Evolutionary conservation across 2,329 filamentous ascomycete genomes (phyloP).

Genomic region (Diplodia intermedia): DNA sequence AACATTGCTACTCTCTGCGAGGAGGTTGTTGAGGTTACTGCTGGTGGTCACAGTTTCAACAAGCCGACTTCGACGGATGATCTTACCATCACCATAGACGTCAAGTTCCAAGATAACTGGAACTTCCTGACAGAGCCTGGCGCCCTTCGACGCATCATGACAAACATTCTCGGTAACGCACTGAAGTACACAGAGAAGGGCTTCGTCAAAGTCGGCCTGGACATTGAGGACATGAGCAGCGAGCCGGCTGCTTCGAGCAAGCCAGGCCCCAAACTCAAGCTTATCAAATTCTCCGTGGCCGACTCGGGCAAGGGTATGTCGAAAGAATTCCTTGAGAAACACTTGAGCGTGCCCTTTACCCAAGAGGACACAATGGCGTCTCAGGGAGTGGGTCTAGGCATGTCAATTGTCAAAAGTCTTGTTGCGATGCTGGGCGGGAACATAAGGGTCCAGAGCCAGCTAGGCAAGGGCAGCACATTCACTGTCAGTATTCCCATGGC

Average conservation of each 20-base stretch:
- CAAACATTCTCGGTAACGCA: constrained; percentile 51
- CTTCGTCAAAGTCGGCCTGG: constrained; percentile 47
- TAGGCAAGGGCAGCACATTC: constrained; percentile 47
- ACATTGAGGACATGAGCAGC: constrained; percentile 38
- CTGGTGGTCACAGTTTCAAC: constrained; percentile 27
- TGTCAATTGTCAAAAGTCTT: constrained; percentile 51
- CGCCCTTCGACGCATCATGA: constrained; percentile 41
- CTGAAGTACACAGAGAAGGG: constrained; percentile 50
- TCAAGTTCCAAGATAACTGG: constrained; percentile 26
- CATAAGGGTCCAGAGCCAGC: constrained; percentile 47
- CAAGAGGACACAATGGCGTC: constrained; percentile 49
- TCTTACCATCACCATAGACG: constrained; percentile 26
- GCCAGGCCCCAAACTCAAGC: constrained; percentile 37
- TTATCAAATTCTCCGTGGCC: constrained; percentile 42
- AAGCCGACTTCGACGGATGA: constrained; percentile 22
- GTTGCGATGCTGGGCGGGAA: constrained; percentile 47
- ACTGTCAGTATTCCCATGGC: constrained; percentile 33
- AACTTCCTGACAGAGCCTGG: constrained; percentile 48
- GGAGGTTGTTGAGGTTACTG: constrained; percentile 27
- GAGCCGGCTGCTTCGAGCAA: constrained; percentile 4
- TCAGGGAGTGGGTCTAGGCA: constrained; percentile 47
- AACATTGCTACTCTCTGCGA: constrained; percentile 27
- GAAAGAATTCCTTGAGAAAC: constrained; percentile 47
- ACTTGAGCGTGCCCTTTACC: constrained; percentile 49
- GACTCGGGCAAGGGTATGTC: constrained; percentile 53